Conservation (phyloP, 495 filamentous ascomycete species). For the Pseudevernia furfuracea region DNA sequence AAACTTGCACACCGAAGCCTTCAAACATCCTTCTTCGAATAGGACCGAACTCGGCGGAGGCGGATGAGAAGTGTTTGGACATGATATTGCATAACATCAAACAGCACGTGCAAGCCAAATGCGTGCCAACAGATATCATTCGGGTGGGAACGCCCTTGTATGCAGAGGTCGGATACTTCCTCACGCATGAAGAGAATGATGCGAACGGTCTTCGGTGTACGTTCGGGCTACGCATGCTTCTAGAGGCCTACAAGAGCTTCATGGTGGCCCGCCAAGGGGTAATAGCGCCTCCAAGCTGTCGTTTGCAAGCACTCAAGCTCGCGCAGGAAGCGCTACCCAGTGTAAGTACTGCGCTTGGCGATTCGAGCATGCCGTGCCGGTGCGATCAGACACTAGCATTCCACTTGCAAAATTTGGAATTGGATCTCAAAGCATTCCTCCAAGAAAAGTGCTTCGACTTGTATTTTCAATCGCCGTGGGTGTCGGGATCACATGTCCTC, state of each 20-base stretch:
- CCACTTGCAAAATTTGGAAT: slow-evolving; percentile 23
- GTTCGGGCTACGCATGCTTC: slow-evolving; percentile 23
- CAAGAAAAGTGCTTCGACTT: slow-evolving; percentile 23
- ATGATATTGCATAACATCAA: slow-evolving; percentile 22
- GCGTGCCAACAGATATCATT: slow-evolving; percentile 15
- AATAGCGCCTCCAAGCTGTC: slow-evolving; percentile 15
- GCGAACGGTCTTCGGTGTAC: slow-evolving; percentile 21
- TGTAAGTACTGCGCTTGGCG: slow-evolving; percentile 17
- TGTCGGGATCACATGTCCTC: slow-evolving; percentile 24
- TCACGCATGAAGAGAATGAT: slow-evolving; percentile 16
- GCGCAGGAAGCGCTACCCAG: slow-evolving; percentile 22
- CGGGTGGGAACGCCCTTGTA: slow-evolving; percentile 22
- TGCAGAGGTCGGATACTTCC: slow-evolving; percentile 23
- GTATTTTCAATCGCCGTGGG: slow-evolving; percentile 28
- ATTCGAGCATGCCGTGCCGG: slow-evolving; percentile 27
- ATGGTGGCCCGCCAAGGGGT: slow-evolving; percentile 6
- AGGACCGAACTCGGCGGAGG: slow-evolving; percentile 8
- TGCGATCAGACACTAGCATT: slow-evolving; percentile 27
- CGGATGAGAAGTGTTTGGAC: slow-evolving; percentile 16
- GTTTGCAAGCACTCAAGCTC: slow-evolving; percentile 25
- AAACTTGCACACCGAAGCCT: background rate
- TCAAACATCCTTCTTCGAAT: slow-evolving; percentile 15
- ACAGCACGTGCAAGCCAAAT: slow-evolving; percentile 15
- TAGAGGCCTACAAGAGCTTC: slow-evolving; percentile 22
- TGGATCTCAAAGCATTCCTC: slow-evolving; percentile 22